Evolutionary conservation across 1,139 yeast species (phyloP), one percentile per base, ranked within the genome.

Genomic region (Geotrichum candidum): DNA sequence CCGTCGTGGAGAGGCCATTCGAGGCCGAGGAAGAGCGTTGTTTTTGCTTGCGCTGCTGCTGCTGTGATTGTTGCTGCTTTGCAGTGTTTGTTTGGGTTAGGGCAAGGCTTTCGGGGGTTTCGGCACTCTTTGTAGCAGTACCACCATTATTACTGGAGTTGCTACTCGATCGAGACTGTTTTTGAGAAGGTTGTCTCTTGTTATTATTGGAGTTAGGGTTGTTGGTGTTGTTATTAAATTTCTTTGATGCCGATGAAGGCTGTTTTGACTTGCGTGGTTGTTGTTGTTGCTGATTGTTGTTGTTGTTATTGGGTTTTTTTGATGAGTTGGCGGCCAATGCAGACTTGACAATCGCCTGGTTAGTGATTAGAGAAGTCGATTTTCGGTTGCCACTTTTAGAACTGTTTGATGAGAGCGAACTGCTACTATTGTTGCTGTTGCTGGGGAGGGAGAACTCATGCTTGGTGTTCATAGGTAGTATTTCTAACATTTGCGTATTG

Each of bases 281-380:
- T 53, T 46, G 50, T 53, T 25, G 38, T 53, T 25, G 35, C 57
- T 18, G 33, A 38, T 27, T 31, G 56, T 23, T 18, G 45, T 18
- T 57, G 52, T 35, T 45, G 56, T 52, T 31, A 41, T 25, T 48
- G n/a, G 15, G 22, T 33, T 52, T 50, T 50, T 58, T 53, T 29
- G 53, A 35, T 35, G 41, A 35, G 41, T 35, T 35, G 41, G 41
- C 41, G 41, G 62, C 65, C 29, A 70, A 60, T 23, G 73, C 73
- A 50, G 70, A 65, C 59, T 68, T 65, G 38, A 70, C 73, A 48
- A 70, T 68, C 11, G 69, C 66, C 50, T 72, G 72, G 60, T 70
- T 70, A 27, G 72, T 70, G 55, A 70, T 69, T 29, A 70, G 59
- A 22, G 63, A 61, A 25, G 63, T 58, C 2, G 61, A 46, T 52